phyloP scores from a whole-genome alignment of 768 basidiomycete genomes.

The Leccinum disarticulatum region DNA sequence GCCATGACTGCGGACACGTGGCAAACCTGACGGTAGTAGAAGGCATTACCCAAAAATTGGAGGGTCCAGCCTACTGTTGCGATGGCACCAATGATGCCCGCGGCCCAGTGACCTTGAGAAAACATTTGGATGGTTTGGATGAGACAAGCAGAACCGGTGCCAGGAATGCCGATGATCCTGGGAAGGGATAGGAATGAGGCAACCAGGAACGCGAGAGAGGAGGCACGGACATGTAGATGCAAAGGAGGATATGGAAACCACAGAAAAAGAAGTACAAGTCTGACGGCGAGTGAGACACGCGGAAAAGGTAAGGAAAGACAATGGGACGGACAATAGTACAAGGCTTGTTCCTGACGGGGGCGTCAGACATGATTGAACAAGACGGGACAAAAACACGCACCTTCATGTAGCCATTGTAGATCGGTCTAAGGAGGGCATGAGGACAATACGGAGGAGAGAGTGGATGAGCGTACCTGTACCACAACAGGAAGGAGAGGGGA shows the following conservation, averaged over 20 bases:
- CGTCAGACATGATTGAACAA: constrained; percentile 24
- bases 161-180: constrained; percentile 94
- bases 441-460: constrained; percentile 5
- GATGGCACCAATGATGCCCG: constrained; percentile 78
- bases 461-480: constrained; percentile 75
- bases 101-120: constrained; percentile 64
- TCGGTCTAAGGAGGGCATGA: constrained; percentile 55
- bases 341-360: constrained; percentile 72
- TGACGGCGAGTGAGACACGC: constrained; percentile 33
- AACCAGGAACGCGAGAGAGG: not conserved
- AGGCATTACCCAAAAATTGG: constrained; percentile 80
- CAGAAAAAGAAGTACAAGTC: constrained; percentile 97
- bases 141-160: constrained; percentile 92
- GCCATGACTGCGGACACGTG: constrained; percentile 14
- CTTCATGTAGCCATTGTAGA: constrained; percentile 98
- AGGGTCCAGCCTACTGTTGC: constrained; percentile 86
- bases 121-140: constrained; percentile 91
- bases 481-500: constrained; percentile 81
- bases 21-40: constrained; percentile 74
- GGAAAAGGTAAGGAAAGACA: constrained; percentile 12
- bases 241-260: constrained; percentile 93
- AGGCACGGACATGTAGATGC: constrained; percentile 77
- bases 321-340: constrained; percentile 80
- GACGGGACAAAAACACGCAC: constrained; percentile 41
- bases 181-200: constrained; percentile 27